Evolutionary conservation across 805 yeast genomes (phyloP), one percentile per base, ranked within the genome.

Genomic region (Wickerhamiella spandovensis): DNA sequence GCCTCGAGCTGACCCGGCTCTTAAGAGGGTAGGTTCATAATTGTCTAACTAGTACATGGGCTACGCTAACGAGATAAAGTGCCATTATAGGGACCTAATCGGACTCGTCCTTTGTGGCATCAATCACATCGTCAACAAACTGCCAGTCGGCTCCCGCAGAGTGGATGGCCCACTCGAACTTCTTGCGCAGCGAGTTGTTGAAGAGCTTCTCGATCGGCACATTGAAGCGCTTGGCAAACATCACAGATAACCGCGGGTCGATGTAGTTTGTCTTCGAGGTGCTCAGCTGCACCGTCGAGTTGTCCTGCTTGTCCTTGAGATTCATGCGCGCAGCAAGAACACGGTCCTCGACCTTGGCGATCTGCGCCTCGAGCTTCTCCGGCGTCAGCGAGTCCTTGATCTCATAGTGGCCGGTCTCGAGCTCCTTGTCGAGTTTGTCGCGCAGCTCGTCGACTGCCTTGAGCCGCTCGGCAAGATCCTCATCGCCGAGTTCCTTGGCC

Each of bases 141-240:
- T 77, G 74, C 97, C 97, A 89, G 59, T 85, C 69, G 56, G 78
- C 87, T 63, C 84, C 97, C 3, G 81, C 88, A 48, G 89, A 80
- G 65, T 89, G 95, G 48, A 90, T 82, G 28, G 97, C 97, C 97
- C 97, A 90, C 45, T 78, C 81, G 69, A 90, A 90, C 69, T 90
- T 90, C 43, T 89, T 96, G 54, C 97, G 72, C 49, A 90, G 70
- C 0, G 97, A 85, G 68, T 88, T 89, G 12, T 96, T 83, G 59
- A 90, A 88, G 42, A 90, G 72, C 66, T 85, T 89, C 66, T 90
- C 97, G 49, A 90, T 82, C 7, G 97, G 97, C 20, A 90, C 96
- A 49, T 78, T 73, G 63, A 70, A 87, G 66, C 80, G 84, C 66
- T 88, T 89, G 48, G 95, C 77, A 62, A 88, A 90, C 75, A 84